Conservation (phyloP, 352 stramenopile genomes). For the Pythium guiyangense region DNA sequence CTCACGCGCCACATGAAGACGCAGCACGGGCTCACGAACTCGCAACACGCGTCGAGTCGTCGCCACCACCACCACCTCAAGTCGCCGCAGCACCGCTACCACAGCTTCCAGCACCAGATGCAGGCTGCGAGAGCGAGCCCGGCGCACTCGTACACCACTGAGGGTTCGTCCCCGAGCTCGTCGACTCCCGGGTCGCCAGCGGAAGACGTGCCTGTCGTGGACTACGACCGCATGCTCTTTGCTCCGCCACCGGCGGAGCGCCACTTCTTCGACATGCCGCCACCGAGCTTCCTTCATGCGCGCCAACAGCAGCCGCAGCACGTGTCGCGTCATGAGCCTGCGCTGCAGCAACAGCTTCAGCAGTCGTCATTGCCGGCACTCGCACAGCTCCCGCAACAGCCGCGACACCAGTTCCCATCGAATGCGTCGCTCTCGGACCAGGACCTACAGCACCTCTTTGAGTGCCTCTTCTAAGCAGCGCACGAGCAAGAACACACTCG, state of each 20-base stretch:
- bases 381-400: background rate
- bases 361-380: background rate
- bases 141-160: background rate
- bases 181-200: constrained; percentile 18
- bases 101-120: background rate
- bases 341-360: background rate
- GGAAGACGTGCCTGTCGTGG: constrained; percentile 26
- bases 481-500: no score
- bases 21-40: constrained; percentile 4
- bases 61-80: background rate
- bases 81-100: constrained; percentile 1
- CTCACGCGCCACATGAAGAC: no score
- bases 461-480: constrained; percentile 39
- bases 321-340: background rate
- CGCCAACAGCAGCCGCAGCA: no score
- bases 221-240: constrained; percentile 39
- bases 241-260: constrained; percentile 21
- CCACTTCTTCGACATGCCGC: constrained; percentile 5
- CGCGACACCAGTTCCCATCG: constrained; percentile 10
- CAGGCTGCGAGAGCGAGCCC: background rate
- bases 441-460: constrained; percentile 38
- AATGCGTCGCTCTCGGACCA: constrained; percentile 24
- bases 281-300: background rate
- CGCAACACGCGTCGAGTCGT: constrained; percentile 10
- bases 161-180: background rate